A percentile compares a stretch with the other conserved stretches of the same genome.
Evolutionary conservation across 164 flowering plant genomes (phyloP).

Genomic region (Vitis vinifera): ASM3070453v1 NC_081814.1:6705501-6706000

Average conservation of each 20-base stretch:
- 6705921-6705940: slow-evolving; percentile 16
- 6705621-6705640: too few relatives aligned
- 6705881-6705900: slow-evolving; percentile 21
- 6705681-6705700: too few relatives aligned
- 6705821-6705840: too few relatives aligned
- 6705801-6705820: background rate
- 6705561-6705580: background rate
- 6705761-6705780: too few relatives aligned
- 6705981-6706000: background rate
- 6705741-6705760: too few relatives aligned
- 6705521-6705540: background rate
- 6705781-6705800: background rate
- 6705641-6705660: too few relatives aligned
- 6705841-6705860: slow-evolving; percentile 16
- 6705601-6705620: too few relatives aligned
- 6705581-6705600: too few relatives aligned
- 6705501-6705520: slow-evolving; percentile 11
- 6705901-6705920: slow-evolving; percentile 20
- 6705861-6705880: slow-evolving; percentile 28
- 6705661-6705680: too few relatives aligned
- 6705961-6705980: background rate
- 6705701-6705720: too few relatives aligned
- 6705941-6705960: too few relatives aligned
- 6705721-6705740: too few relatives aligned
- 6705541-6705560: background rate